Conservation (phyloP, 2,329 filamentous ascomycete genomes). For the Clonostachys solani region DNA sequence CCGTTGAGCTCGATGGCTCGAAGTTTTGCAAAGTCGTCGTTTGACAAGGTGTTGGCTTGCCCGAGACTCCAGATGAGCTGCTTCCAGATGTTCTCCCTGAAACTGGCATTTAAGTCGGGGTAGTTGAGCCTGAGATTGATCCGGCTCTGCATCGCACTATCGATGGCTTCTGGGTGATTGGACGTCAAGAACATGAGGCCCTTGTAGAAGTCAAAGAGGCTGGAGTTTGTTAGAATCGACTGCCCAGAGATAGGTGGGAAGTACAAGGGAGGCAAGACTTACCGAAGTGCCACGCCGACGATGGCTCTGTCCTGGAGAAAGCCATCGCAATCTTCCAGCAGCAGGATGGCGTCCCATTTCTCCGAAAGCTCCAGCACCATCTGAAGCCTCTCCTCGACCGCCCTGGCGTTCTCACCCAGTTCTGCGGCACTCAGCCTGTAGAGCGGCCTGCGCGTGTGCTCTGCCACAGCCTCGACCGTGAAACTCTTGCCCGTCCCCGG, state of each 20-base stretch:
- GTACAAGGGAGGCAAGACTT: neutral
- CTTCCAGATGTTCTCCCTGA: conserved; percentile 1
- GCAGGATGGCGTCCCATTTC: conserved; percentile 31
- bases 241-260: neutral
- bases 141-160: conserved; percentile 30
- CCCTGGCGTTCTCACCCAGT: conserved; percentile 19
- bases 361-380: conserved; percentile 58
- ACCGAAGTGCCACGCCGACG: conserved; percentile 31
- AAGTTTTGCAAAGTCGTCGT: conserved; percentile 24
- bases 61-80: conserved; percentile 11
- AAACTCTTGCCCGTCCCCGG: conserved; percentile 46
- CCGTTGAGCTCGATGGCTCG: conserved; percentile 37
- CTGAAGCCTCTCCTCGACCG: conserved; percentile 52
- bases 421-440: conserved; percentile 3
- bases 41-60: conserved; percentile 18
- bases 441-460: conserved; percentile 2
- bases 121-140: neutral
- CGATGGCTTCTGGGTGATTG: conserved; percentile 39
- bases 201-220: conserved; percentile 40
- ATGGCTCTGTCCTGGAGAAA: conserved; percentile 32
- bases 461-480: conserved; percentile 26
- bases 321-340: conserved; percentile 31
- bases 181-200: conserved; percentile 45
- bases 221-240: neutral
- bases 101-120: neutral